Conservation (phyloP, 2,329 filamentous ascomycete genomes). For the Fusarium avenaceum region DNA sequence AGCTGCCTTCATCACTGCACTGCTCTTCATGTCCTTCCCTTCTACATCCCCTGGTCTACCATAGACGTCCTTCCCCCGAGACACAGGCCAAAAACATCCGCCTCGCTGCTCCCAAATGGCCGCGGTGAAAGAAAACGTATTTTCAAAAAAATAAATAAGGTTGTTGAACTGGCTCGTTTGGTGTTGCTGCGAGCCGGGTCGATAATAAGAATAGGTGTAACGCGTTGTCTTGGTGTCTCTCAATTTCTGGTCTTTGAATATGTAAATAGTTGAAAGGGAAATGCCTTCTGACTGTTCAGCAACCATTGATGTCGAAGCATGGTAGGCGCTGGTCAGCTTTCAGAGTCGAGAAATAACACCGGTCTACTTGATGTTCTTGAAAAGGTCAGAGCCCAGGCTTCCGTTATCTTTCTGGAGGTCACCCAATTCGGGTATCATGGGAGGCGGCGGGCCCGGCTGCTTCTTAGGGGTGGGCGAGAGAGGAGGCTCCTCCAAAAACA, state of each 20-base stretch:
- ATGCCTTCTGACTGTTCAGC: slow-evolving; percentile 37
- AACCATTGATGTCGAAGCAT: slow-evolving; percentile 20
- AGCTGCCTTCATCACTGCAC: slow-evolving; percentile 49
- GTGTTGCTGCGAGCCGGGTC: slow-evolving; percentile 47
- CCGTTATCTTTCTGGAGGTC: slow-evolving; percentile 65
- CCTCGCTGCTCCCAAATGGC: slow-evolving; percentile 28
- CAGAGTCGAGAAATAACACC: slow-evolving; percentile 21
- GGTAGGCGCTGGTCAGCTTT: slow-evolving; percentile 3
- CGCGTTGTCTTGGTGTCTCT: slow-evolving; percentile 34
- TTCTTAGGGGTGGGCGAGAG: slow-evolving; percentile 52
- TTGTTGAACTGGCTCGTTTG: slow-evolving; percentile 32
- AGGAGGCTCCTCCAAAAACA: slow-evolving; percentile 56
- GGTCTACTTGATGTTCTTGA: slow-evolving; percentile 70
- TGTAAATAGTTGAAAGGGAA: slow-evolving; percentile 41
- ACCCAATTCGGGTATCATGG: slow-evolving; percentile 71
- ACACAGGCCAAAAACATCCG: slow-evolving; percentile 32
- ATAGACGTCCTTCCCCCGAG: slow-evolving; percentile 24
- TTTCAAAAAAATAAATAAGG: slow-evolving; percentile 32
- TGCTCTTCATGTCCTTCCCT: slow-evolving; percentile 42
- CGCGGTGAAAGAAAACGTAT: slow-evolving; percentile 31
- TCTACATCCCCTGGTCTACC: slow-evolving; percentile 26
- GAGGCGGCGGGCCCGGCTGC: slow-evolving; percentile 66
- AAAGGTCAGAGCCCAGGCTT: slow-evolving; percentile 66
- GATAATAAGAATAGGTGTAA: slow-evolving; percentile 38
- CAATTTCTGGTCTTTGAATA: slow-evolving; percentile 46